Conservation (phyloP, 108 stramenopile species). For the Nitzschia sp. region DNA sequence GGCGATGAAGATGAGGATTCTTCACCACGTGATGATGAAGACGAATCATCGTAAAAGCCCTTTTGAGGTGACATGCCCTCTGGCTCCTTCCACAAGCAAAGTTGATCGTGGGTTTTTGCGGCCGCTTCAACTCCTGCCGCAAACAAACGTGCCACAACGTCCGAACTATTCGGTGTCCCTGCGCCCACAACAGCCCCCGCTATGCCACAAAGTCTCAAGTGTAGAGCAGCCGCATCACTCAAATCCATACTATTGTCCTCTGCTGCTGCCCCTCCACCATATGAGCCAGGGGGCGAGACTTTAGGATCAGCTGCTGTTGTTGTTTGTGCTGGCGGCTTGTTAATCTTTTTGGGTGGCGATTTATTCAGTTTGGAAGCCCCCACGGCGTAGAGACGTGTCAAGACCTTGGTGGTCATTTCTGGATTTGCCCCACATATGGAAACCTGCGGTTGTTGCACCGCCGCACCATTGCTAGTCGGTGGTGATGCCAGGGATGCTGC, state of each 20-base stretch:
- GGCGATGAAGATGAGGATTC: not conserved
- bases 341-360: constrained; percentile 6
- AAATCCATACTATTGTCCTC: not conserved
- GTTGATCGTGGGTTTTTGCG: not conserved
- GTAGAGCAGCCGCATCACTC: not conserved
- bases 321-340: not conserved
- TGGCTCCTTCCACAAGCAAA: not conserved
- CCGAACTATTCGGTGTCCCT: not conserved
- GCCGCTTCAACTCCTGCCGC: not conserved
- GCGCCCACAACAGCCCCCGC: too few species aligned
- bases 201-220: not conserved
- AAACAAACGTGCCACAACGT: not conserved
- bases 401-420: not conserved
- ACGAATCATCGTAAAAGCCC: not conserved
- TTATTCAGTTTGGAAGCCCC: not conserved
- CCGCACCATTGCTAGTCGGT: not conserved
- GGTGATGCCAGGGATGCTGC: not conserved
- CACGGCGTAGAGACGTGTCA: constrained; percentile 3
- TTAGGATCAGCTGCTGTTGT: too few species aligned
- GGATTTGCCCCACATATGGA: constrained; percentile 6
- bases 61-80: not conserved
- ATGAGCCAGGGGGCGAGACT: not conserved
- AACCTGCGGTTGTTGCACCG: not conserved
- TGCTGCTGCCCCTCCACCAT: not conserved
- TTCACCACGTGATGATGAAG: not conserved